phyloP scores from a whole-genome alignment of 176 grass and related monocot genomes.

The Stipa capillata region DNA sequence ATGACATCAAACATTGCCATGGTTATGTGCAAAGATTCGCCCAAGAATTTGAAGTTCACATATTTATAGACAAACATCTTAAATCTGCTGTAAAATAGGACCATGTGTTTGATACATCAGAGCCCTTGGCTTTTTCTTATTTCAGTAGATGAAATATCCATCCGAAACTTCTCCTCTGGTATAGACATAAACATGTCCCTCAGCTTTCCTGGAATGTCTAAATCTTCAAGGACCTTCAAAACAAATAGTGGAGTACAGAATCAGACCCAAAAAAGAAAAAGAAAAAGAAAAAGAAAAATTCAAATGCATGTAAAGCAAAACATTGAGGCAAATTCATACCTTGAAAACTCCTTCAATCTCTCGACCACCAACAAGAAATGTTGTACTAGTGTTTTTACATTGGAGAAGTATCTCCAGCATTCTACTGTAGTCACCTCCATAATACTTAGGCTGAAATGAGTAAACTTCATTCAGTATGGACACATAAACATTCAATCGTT shows the following conservation, averaged over 20 bases:
- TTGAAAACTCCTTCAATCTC: slow-evolving; percentile 90
- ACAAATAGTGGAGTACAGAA: background rate
- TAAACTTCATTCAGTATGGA: slow-evolving; percentile 23
- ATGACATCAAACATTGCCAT: background rate
- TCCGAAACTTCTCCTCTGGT: slow-evolving; percentile 62
- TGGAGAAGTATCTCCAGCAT: slow-evolving; percentile 85
- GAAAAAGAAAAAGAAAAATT: too few species aligned
- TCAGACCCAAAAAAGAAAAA: too few species aligned
- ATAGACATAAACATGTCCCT: slow-evolving; percentile 78
- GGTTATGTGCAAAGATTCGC: background rate
- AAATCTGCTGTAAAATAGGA: background rate
- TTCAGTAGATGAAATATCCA: slow-evolving; percentile 86
- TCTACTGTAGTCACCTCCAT: slow-evolving; percentile 61
- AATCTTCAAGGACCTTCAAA: slow-evolving; percentile 67
- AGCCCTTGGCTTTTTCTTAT: slow-evolving; percentile 45
- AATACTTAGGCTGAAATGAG: slow-evolving; percentile 80
- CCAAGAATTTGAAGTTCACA: too few species aligned
- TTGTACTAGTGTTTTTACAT: slow-evolving; percentile 77
- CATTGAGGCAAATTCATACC: slow-evolving; percentile 29
- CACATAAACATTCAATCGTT: slow-evolving; percentile 1
- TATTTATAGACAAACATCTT: background rate
- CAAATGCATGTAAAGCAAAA: slow-evolving; percentile 3
- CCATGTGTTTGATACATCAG: slow-evolving; percentile 15
- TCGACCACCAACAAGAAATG: slow-evolving; percentile 85
- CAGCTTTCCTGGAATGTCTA: slow-evolving; percentile 70